Conservation (phyloP, 257 asterid genomes). For the Nicotiana knightiana region DNA sequence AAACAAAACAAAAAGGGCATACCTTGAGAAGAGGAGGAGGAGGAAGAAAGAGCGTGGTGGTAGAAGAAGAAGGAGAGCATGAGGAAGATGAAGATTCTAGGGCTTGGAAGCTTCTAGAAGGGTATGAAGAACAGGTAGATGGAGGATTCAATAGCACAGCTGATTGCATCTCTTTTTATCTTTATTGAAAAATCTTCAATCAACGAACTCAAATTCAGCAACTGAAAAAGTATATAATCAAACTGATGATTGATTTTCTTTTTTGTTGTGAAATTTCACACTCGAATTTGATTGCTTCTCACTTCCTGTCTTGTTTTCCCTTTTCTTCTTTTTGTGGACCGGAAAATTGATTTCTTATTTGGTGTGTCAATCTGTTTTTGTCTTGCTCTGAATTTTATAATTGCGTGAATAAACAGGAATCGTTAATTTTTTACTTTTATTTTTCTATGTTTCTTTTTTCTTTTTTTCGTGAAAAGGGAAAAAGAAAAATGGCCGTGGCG, state of each 20-base stretch:
- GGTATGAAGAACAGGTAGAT: neutral
- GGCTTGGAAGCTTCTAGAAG: constrained; percentile 5
- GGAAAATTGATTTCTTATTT: neutral
- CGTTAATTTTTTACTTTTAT: neutral
- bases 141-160: constrained; percentile 15
- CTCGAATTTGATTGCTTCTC: neutral
- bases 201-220: neutral
- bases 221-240: neutral
- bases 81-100: constrained; percentile 1
- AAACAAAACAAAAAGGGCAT: neutral
- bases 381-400: neutral
- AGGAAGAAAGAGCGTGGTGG: constrained; percentile 12
- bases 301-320: neutral
- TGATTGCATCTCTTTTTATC: constrained; percentile 3
- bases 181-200: no score
- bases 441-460: neutral
- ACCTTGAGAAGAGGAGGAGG: constrained; percentile 21
- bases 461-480: no score
- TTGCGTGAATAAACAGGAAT: neutral
- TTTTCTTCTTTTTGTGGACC: neutral
- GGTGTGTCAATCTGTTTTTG: neutral
- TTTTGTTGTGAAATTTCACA: neutral
- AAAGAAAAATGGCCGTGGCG: neutral
- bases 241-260: neutral
- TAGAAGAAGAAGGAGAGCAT: constrained; percentile 10